Conservation (phyloP, 2,329 filamentous ascomycete species). For the Graphilbum sp. region DNA sequence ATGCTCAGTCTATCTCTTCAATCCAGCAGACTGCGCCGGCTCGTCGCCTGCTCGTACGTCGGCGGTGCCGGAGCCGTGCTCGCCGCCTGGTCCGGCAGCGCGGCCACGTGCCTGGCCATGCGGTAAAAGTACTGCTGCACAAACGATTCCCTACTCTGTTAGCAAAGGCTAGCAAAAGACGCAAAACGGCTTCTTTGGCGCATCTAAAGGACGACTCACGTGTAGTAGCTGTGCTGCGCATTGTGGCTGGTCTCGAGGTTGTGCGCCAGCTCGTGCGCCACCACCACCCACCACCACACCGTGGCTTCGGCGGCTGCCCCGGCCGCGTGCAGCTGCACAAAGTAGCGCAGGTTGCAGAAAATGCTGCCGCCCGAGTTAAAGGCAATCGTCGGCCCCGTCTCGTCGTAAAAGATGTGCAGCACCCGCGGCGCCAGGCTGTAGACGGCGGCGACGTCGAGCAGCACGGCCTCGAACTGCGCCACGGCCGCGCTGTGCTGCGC, state of each 20-base stretch:
- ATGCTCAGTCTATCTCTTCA: too few species aligned
- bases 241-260: constrained; percentile 72
- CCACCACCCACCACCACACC: constrained; percentile 28
- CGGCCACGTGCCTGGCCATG: constrained; percentile 25
- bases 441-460: constrained; percentile 52
- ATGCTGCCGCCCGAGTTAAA: constrained; percentile 81
- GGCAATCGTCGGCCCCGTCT: constrained; percentile 64
- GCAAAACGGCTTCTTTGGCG: too few species aligned
- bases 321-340: constrained; percentile 57
- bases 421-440: constrained; percentile 55
- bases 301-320: constrained; percentile 18
- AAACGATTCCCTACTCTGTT: constrained; percentile 46
- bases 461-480: constrained; percentile 50
- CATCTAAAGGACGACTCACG: constrained; percentile 27
- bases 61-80: constrained; percentile 1
- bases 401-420: constrained; percentile 79
- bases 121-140: constrained; percentile 65
- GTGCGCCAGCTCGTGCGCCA: constrained; percentile 91
- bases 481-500: constrained; percentile 42
- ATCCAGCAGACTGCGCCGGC: too few species aligned
- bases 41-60: constrained; percentile 7
- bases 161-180: not conserved
- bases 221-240: constrained; percentile 69
- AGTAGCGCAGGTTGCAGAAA: constrained; percentile 89
- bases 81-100: not conserved